Evolutionary conservation across 495 filamentous ascomycete genomes (phyloP), one percentile per base, ranked within the genome.

Genomic region (Glutinoglossum americanum): DNA sequence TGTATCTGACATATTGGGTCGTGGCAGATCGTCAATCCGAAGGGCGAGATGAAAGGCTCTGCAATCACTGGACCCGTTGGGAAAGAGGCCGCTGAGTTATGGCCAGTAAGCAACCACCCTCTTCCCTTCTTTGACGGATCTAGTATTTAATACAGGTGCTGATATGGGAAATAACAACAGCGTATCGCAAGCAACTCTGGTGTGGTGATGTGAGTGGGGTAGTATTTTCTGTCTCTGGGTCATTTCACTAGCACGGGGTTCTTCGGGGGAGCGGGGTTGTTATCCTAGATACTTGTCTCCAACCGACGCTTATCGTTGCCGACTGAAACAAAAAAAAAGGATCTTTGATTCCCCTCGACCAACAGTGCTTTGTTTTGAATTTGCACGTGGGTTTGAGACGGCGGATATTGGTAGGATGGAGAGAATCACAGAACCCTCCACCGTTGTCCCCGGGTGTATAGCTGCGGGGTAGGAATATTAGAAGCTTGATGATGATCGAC

Each of bases 21-120:
- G 26, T 4, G 32, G 48, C 68, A 94, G 89, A 99, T 97, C 69
- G 93, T 99, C 79, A 99, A 99, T 80, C 87, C 89, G 74, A 99
- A 99, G 83, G 92, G 92, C 76, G 92, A 99, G 78, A 99, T 99
- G 92, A 99, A 99, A 82, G 92, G 92, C 69, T 94, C 87, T 61
- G 92, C 92, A 71, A 97, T 99, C 70, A 99, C 92, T 64, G 92
- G 92, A 59, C 93, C 93, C 57, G 93, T 99, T 70, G 92, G 93
- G 71, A 99, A 98, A 83, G 92, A 98, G 75, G 93, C 92, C 71
- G 92, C 92, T 72, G 92, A 98, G 77, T 80, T 97, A 69, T 98
- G 92, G 92, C 92, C 92, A 72, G 85, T 90, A 77, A 73, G 83
- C 41, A 45, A 23, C 41, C 28, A 25, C 37, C 58, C 51, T 58